Percentiles rank a stretch among this genome's conserved stretches.
These are phyloP conservation scores for Dactylellina leptospora DNA, from an alignment of 2,329 filamentous ascomycete species.

Conservation along the genomic window DNA sequence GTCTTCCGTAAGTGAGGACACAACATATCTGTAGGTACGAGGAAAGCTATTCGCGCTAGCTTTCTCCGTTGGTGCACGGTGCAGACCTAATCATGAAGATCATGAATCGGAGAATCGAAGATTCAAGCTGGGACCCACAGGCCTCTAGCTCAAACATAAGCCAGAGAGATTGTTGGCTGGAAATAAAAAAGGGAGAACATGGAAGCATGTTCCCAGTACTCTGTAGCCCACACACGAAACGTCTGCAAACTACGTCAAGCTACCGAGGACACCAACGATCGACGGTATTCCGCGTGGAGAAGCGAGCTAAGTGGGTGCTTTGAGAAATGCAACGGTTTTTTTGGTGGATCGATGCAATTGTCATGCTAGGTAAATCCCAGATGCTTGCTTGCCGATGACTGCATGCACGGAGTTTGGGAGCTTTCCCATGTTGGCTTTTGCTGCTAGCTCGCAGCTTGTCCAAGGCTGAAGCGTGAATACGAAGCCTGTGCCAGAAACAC, in stretches of 20 bases:
- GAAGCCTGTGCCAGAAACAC: slow-evolving; percentile 14
- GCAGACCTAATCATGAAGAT: slow-evolving; percentile 22
- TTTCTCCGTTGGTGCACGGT: slow-evolving; percentile 35
- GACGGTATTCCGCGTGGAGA: slow-evolving; percentile 13
- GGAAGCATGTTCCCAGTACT: slow-evolving; percentile 13
- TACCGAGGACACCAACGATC: slow-evolving; percentile 16
- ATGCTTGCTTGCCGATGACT: slow-evolving; percentile 43
- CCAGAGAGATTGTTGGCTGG: slow-evolving; percentile 5
- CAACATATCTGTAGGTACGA: not conserved
- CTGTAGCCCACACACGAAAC: not conserved
- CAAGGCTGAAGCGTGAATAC: slow-evolving; percentile 25
- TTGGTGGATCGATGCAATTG: not conserved
- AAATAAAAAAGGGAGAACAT: not conserved
- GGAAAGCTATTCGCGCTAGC: not conserved
- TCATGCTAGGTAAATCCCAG: slow-evolving; percentile 23
- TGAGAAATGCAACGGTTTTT: slow-evolving; percentile 13
- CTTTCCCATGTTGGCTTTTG: not conserved
- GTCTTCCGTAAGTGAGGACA: slow-evolving; percentile 30
- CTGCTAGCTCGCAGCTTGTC: not conserved
- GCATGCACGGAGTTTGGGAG: slow-evolving; percentile 14
- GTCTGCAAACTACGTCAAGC: slow-evolving; percentile 15
- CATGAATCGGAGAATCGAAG: slow-evolving; percentile 40
- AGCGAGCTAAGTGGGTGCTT: slow-evolving; percentile 7
- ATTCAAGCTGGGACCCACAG: slow-evolving; percentile 3
- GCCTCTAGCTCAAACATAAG: not conserved